Evolutionary conservation across 257 asterid genomes (phyloP), one percentile per base, ranked within the genome.

Genomic region (Thymus quinquecostatus): DNA sequence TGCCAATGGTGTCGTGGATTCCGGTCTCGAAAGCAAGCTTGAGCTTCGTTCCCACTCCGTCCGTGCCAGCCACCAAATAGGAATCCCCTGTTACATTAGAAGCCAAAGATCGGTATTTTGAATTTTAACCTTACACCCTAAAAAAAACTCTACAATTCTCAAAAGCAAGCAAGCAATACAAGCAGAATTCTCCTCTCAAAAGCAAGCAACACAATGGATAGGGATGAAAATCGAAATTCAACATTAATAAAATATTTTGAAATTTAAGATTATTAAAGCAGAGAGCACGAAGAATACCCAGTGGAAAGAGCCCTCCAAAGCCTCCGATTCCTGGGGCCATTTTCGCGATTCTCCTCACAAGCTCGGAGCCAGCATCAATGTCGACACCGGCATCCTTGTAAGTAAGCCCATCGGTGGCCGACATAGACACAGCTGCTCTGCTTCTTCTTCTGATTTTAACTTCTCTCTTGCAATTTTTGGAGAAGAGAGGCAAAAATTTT

Each of bases 271-370:
- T 3, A 36, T 3, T 36, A 36, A 65, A 56, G 8, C 13, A 4
- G 0, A 12, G 8, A 36, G 21, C 21, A 36, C 5, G 40, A 60
- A 12, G 4, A 63, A 68, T 85, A 94, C 99, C 99, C 77, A 89
- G 73, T 62, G 99, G 98, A 82, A 86, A 89, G 59, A 94, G 86
- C 63, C 98, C 98, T 64, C 98, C 97, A 66, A 94, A 94, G n/a
- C 97, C 98, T 63, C 98, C 98, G 51, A 93, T 87, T 38, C 98
- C 98, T 8, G 98, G 97, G 49, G 97, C 96, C 98, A 94, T 85
- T 76, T 89, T 89, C 72, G 97, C 97, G 6, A 94, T 94, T 76
- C 99, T 84, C 79, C 70, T 70, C 50, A 94, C 98, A 64, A 94
- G 96, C 81, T 94, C 98, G 8, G 98, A 78, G 43, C 98, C 98